These are phyloP conservation scores for Candolleomyces efflorescens DNA, from an alignment of 768 basidiomycete genomes.

Conservation along the genomic window DNA sequence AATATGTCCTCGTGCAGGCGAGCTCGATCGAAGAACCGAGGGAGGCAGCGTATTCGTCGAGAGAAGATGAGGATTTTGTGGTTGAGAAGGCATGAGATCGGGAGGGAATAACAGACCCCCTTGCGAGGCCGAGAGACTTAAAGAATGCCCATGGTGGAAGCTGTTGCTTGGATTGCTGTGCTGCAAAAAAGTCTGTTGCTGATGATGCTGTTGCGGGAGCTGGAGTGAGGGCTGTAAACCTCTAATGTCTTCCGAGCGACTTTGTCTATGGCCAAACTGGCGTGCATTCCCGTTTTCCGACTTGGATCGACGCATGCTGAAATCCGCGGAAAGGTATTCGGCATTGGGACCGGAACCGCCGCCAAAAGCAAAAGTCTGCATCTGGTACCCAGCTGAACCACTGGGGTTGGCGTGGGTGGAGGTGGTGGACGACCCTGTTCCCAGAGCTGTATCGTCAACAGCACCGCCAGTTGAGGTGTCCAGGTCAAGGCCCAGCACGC, in stretches of 20 bases:
- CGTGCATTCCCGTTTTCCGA: slow-evolving; percentile 38
- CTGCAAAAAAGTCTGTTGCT: slow-evolving; percentile 6
- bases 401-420: slow-evolving; percentile 10
- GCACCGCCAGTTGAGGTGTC: not conserved
- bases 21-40: slow-evolving; percentile 11
- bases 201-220: slow-evolving; percentile 3
- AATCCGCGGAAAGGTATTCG: slow-evolving; percentile 31
- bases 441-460: slow-evolving; percentile 25
- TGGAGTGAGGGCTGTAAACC: slow-evolving; percentile 6
- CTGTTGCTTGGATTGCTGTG: slow-evolving; percentile 8
- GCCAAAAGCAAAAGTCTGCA: slow-evolving; percentile 25
- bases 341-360: slow-evolving; percentile 16
- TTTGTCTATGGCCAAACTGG: slow-evolving; percentile 43
- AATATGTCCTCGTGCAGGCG: slow-evolving; percentile 27
- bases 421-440: slow-evolving; percentile 36
- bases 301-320: slow-evolving; percentile 44
- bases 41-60: not conserved
- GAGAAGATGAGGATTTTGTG: slow-evolving; percentile 6
- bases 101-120: slow-evolving; percentile 9
- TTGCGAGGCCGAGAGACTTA: slow-evolving; percentile 10
- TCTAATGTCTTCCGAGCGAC: slow-evolving; percentile 59
- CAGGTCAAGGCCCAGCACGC: slow-evolving; percentile 1
- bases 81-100: slow-evolving; percentile 7
- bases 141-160: slow-evolving; percentile 17
- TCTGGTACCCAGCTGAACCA: slow-evolving; percentile 2